Evolutionary conservation across 345 rosid species (phyloP).

Genomic region (Erodium maritimum): DNA sequence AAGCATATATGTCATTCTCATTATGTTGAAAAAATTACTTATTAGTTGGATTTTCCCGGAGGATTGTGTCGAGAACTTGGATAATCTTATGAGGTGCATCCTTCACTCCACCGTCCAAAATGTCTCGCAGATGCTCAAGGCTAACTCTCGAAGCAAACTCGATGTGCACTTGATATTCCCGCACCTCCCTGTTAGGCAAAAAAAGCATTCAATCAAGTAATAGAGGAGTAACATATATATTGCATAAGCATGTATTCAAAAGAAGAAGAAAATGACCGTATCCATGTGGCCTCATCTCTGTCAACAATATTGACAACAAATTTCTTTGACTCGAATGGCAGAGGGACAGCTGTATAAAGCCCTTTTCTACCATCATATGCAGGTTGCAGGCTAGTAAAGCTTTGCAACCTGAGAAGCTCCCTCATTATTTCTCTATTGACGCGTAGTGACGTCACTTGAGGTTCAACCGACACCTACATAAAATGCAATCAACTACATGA

Average conservation of each 20-base stretch:
- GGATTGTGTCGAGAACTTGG: constrained; percentile 60
- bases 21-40: constrained; percentile 15
- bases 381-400: constrained; percentile 21
- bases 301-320: constrained; percentile 34
- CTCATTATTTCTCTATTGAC: constrained; percentile 26
- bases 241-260: too few relatives aligned
- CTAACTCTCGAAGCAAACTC: constrained; percentile 34
- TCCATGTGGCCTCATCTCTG: neutral
- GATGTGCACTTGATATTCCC: constrained; percentile 38
- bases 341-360: constrained; percentile 50
- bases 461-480: constrained; percentile 44
- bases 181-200: constrained; percentile 31
- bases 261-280: too few relatives aligned
- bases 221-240: too few relatives aligned
- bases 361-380: constrained; percentile 73
- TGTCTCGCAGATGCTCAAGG: constrained; percentile 26
- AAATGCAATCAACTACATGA: neutral
- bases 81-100: constrained; percentile 54
- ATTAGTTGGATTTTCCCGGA: constrained; percentile 32
- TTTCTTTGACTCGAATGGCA: constrained; percentile 54
- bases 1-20: too few relatives aligned
- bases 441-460: constrained; percentile 34
- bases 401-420: constrained; percentile 10
- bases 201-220: too few relatives aligned
- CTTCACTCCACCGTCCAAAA: constrained; percentile 20